Conservation (phyloP, 2,329 filamentous ascomycete species). For the Monosporascus cannonballus region DNA sequence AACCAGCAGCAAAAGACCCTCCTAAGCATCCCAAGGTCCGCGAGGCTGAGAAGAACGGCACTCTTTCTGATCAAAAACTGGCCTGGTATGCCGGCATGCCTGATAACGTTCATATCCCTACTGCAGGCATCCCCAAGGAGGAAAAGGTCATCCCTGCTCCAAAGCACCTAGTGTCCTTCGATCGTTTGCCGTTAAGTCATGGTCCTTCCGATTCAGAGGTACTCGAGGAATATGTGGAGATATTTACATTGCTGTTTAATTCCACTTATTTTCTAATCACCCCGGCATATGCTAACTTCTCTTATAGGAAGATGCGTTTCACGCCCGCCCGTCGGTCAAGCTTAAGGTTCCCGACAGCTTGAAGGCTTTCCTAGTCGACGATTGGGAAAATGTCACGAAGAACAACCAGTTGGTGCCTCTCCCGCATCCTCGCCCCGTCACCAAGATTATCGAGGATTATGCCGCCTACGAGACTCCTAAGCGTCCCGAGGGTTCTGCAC, state of each 20-base stretch:
- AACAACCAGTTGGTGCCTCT: conserved; percentile 84
- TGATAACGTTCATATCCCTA: background rate
- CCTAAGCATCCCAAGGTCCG: conserved; percentile 6
- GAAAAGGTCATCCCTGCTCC: background rate
- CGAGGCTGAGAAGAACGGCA: conserved; percentile 2
- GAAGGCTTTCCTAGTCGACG: conserved; percentile 89
- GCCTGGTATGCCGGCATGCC: conserved; percentile 7
- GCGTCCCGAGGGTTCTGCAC: conserved; percentile 59
- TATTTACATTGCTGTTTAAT: background rate
- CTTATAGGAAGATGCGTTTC: conserved; percentile 78
- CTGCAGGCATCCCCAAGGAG: conserved; percentile 11
- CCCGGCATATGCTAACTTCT: background rate
- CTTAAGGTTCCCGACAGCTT: conserved; percentile 82
- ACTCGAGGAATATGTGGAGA: background rate
- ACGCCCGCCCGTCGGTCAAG: conserved; percentile 76
- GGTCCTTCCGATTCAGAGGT: background rate
- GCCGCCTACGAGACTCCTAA: conserved; percentile 61
- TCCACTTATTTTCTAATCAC: background rate
- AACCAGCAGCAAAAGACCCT: no score
- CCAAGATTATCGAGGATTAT: conserved; percentile 76
- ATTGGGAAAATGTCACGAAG: conserved; percentile 98
- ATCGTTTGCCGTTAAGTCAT: no score
- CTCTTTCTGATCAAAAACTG: background rate
- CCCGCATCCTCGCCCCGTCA: conserved; percentile 70
- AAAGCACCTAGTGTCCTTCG: no score